Evolutionary conservation across 257 asterid species (phyloP), one percentile per base, ranked within the genome.

Genomic region (Datura wrightii): DNA sequence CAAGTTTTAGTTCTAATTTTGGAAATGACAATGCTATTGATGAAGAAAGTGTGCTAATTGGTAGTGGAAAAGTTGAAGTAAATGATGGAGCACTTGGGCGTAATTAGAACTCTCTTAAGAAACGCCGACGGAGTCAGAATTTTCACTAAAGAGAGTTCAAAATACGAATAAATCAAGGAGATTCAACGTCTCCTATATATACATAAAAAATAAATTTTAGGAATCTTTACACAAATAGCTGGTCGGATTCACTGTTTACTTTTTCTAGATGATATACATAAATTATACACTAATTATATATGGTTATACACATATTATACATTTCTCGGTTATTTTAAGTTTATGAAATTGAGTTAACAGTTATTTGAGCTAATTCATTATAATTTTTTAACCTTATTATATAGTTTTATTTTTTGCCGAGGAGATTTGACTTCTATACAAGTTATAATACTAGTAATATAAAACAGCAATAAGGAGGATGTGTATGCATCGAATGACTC

Each of bases 31-130:
- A 48, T 19, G 24, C 44, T 48, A 48, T 48, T 76, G 4, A 50
- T 50, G 41, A 6, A 24, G 41, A 6, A 24, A 52, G 42, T 24
- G 46, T 76, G 46, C 37, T 19, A 10, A 48, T 74, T 76, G 82
- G 44, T 0, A 76, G 82, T 50, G 46, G 46, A 4, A 53, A 76
- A 76, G 11, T 53, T 14, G 63, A 76, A 76, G 62, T 76, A 14
- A 52, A 50, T 50, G 82, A 76, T 76, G 82, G 63, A 31, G 82
- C 82, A 50, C 82, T 76, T 6, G 82, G 82, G 5, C 82, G 46
- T 37, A 19, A 66, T 3, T 66, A 14, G 24, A 36, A 2, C 18
- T 34, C 16, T 9, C 5, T 60, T n/a, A 19, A 3, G 1, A 2
- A 14, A 5, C 31, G 31, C 31, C 0, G 14, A 2, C 0, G 14